Evolutionary conservation across 1,139 yeast species (phyloP), one percentile per base, ranked within the genome.

Genomic region (Suhomyces anneliseae): DNA sequence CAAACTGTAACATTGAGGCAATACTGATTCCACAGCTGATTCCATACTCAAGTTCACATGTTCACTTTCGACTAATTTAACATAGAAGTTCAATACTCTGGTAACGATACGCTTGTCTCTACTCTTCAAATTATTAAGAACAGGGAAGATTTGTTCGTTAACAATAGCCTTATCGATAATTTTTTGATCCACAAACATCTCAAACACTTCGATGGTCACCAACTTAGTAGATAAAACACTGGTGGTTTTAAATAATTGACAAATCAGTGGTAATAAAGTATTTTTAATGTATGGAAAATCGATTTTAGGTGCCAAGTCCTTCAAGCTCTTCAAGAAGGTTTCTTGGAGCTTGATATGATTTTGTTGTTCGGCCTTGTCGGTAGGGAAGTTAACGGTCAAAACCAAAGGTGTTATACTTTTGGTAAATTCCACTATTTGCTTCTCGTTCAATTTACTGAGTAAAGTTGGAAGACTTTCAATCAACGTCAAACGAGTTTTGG

Each of bases 171-270:
- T 84, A 59, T 93, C 97, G 43, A 92, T 74, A 2, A 82, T 78
- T 53, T 81, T 82, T 46, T 67, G 59, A 11, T 76, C 78, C 11
- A 89, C 78, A 59, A 90, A 69, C 41, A 70, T 66, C 26, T 79
- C 77, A 57, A 93, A 85, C 0, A 88, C 76, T 29, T 75, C 70
- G n/a, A 90, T 74, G 2, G 96, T 81, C 11, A 83, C 76, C 33
- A 85, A 71, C 57, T 93, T 90, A 31, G 92, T 87, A 4, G 88
- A 82, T 36, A 90, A 69, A 37, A 93, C 81, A 0, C 95, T 87
- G 0, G 98, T 92, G 39, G 90, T 87, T 37, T 89, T 81, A 65
- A 90, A 92, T 3, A 89, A 79, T 38, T 78, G 79, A 37, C 90
- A 80, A 26, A 90, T 72, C 38, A 82, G 69, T 1, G 97, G 96